Evolutionary conservation across 768 basidiomycete species (phyloP), one percentile per base, ranked within the genome.

Genomic region (Termitomyces sp.): DNA sequence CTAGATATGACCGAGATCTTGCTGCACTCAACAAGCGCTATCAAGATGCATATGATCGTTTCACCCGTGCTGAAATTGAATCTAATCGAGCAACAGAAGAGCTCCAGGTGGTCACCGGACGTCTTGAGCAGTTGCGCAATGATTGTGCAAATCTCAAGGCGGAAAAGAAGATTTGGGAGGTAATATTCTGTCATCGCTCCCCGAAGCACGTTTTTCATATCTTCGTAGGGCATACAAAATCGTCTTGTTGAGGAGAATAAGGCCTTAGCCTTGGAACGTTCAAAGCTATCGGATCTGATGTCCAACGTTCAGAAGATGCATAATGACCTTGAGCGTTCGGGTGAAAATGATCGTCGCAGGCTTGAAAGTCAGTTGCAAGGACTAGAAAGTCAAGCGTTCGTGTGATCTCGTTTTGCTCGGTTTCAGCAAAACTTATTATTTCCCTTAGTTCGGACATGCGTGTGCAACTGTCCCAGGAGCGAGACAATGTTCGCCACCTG

Each of bases 141-240:
- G 95, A 98, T 65, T 83, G 80, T 62, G 89, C 91, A 2, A 95
- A 92, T 69, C 81, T 97, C 18, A 85, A 89, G 45, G 95, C 94
- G 0, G 96, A 98, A 80, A 95, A 93, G 77, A 88, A 85, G 67
- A 91, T 95, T 37, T 93, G 90, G 89, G 91, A 93, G 87, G 93
- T 91, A 54, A 34, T 22, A 30, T 13, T 22, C 41, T 11, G 16
- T 41, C 27, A 24, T 45, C 30, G 60, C 24, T 6, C 8, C 37
- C 4, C 11, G 18, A 58, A n/a, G 30, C 54, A 7, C 42, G n/a
- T 67, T 48, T 67, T 54, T 46, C 27, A 53, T n/a, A 31, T 59
- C 37, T 52, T 6, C 52, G 41, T 5, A 94, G 93, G 84, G 83
- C 61, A 82, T 91, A 34, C 93, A 97, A 78, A 67, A 66, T 47